Evolutionary conservation across 345 rosid genomes (phyloP).

Genomic region (Arabidopsis thaliana): TAIR10.1 NC_003070.9:11170001-11170500

Average conservation of each 20-base stretch:
- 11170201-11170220: too few species aligned
- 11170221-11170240: neutral
- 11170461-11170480: neutral
- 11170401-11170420: neutral
- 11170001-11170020: neutral
- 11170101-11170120: neutral
- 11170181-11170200: too few species aligned
- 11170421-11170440: neutral
- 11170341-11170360: neutral
- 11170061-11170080: neutral
- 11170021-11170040: neutral
- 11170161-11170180: neutral
- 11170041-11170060: neutral
- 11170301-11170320: neutral
- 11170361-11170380: conserved; percentile 4
- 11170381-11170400: neutral
- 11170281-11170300: neutral
- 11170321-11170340: neutral
- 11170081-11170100: neutral
- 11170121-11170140: neutral
- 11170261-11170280: neutral
- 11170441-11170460: neutral
- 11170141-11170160: neutral
- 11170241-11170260: neutral
- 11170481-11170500: neutral